phyloP scores from a whole-genome alignment of 2,329 filamentous ascomycete genomes.

The Trichophyton mentagrophytes region DNA sequence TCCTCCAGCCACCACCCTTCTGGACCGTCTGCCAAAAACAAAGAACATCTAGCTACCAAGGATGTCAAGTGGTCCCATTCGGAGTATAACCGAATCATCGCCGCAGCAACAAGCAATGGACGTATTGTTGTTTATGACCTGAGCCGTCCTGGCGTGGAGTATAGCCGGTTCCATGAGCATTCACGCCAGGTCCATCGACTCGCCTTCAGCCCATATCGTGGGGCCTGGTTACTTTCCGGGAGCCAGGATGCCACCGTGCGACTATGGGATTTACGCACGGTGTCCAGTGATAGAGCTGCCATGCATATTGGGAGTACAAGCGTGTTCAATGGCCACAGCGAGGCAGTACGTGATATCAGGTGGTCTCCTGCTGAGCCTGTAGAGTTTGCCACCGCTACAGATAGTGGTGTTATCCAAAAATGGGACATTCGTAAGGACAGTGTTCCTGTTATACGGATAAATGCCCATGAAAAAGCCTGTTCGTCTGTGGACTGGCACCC shows the following conservation, averaged over 20 bases:
- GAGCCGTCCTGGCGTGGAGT: conserved; percentile 47
- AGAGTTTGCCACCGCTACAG: conserved; percentile 52
- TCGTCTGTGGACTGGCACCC: conserved; percentile 55
- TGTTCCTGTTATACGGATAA: conserved; percentile 46
- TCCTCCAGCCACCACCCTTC: conserved; percentile 39
- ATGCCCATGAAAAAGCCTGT: conserved; percentile 49
- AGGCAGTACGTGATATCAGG: conserved; percentile 50
- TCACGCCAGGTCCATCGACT: conserved; percentile 53
- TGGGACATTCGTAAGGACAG: conserved; percentile 51
- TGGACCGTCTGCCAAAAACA: conserved; percentile 37
- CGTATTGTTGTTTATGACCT: conserved; percentile 55
- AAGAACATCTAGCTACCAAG: conserved; percentile 48
- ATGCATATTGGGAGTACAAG: conserved; percentile 43
- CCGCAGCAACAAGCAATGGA: conserved; percentile 52
- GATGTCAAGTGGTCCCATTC: conserved; percentile 58
- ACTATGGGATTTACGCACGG: conserved; percentile 51
- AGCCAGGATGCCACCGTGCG: conserved; percentile 53
- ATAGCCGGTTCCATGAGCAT: conserved; percentile 51
- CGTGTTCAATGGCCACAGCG: conserved; percentile 44
- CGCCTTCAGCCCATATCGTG: conserved; percentile 51
- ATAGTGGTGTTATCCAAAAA: conserved; percentile 50
- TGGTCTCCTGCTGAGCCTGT: conserved; percentile 53
- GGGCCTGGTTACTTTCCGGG: conserved; percentile 48
- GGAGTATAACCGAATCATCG: conserved; percentile 46
- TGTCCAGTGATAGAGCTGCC: conserved; percentile 36